Evolutionary conservation across 1,284 basidiomycete species (phyloP).

Genomic region (Takashimella koratensis): DNA sequence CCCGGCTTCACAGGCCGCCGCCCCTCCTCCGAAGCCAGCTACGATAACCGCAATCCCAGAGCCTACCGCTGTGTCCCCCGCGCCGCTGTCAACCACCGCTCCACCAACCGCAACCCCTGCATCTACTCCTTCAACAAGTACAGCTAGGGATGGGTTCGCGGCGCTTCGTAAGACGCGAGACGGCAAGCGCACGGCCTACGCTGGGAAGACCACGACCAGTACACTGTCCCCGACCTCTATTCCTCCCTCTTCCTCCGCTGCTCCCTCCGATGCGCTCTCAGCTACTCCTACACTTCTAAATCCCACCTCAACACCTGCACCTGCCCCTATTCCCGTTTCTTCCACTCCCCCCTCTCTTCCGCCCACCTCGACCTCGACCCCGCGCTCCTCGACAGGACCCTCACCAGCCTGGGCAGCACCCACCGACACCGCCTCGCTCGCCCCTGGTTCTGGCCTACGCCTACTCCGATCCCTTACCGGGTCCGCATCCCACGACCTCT

Average conservation of each 20-base stretch:
- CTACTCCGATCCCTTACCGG: conserved; percentile 26
- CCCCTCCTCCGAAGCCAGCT: conserved; percentile 1
- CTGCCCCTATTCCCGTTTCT: neutral
- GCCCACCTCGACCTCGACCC: neutral
- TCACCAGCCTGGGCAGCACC: conserved; percentile 10
- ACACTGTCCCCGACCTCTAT: neutral
- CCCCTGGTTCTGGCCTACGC: conserved; percentile 32
- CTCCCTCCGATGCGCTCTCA: neutral
- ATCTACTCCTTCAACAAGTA: neutral
- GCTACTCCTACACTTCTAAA: neutral
- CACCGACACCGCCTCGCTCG: conserved; percentile 22
- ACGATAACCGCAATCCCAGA: neutral
- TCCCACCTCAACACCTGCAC: neutral
- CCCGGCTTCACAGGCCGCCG: neutral
- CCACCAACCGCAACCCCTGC: neutral
- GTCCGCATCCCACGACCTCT: conserved; percentile 1
- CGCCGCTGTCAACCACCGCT: neutral
- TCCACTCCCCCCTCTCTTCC: neutral
- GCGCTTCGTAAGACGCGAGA: conserved; percentile 21
- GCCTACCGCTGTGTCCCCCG: neutral
- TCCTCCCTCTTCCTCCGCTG: neutral
- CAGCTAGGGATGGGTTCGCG: conserved; percentile 14
- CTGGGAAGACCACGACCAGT: neutral
- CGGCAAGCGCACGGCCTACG: conserved; percentile 10
- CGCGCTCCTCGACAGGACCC: neutral